phyloP scores from a whole-genome alignment of 1,139 yeast genomes.

The Yamadazyma triangularis region DNA sequence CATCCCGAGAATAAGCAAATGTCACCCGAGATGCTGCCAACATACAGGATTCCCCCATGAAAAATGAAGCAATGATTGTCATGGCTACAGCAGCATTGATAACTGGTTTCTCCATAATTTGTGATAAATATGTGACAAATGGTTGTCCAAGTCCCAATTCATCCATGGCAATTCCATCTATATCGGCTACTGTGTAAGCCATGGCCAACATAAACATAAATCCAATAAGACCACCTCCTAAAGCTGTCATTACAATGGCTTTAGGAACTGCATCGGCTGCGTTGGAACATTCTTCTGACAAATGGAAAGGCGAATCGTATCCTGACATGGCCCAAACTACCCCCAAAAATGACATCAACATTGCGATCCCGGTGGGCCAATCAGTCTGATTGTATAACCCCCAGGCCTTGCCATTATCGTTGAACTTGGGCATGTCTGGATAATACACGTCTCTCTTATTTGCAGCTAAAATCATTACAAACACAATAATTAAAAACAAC shows the following conservation, averaged over 20 bases:
- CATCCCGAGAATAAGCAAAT: conserved; percentile 67
- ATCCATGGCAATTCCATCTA: conserved; percentile 46
- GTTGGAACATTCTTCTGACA: conserved; percentile 67
- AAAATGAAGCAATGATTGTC: conserved; percentile 55
- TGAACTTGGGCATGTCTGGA: conserved; percentile 40
- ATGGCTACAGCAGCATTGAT: conserved; percentile 56
- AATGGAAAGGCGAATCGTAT: conserved; percentile 70
- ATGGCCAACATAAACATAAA: conserved; percentile 61
- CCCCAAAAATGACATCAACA: conserved; percentile 58
- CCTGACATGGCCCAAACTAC: conserved; percentile 78
- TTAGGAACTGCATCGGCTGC: conserved; percentile 63
- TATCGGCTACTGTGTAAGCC: conserved; percentile 58
- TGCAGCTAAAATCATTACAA: conserved; percentile 54
- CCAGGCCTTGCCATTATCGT: conserved; percentile 53
- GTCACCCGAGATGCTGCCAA: conserved; percentile 68
- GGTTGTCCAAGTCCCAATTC: conserved; percentile 61
- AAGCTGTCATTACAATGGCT: conserved; percentile 63
- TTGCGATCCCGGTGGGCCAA: conserved; percentile 62
- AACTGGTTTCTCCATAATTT: conserved; percentile 41
- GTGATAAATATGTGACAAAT: conserved; percentile 53
- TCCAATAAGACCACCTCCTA: conserved; percentile 58
- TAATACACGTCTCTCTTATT: conserved; percentile 35
- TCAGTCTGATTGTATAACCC: conserved; percentile 57
- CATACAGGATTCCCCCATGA: conserved; percentile 71
- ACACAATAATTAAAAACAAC: conserved; percentile 49